These are phyloP conservation scores for Mucor racemosus DNA, from an alignment of 371 early-diverging fungal species.

Conservation along the genomic window DNA sequence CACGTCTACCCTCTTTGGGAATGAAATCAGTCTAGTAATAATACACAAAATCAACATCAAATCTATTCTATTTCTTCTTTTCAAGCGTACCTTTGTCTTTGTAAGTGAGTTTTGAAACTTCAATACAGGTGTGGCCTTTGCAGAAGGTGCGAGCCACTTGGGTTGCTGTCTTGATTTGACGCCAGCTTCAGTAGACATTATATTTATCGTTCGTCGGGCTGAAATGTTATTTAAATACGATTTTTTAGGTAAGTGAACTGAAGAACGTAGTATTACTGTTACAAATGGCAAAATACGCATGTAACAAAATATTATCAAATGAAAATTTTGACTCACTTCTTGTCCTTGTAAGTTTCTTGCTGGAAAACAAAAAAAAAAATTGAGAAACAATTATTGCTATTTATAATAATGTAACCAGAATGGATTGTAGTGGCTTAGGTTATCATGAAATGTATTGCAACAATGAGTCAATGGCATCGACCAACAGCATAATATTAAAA, in stretches of 20 bases:
- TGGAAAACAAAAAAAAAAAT: conserved; percentile 1
- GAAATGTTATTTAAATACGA: background rate
- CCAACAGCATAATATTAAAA: too few species aligned
- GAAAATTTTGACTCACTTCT: conserved; percentile 4
- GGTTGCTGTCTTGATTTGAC: conserved; percentile 47
- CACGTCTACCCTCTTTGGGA: conserved; percentile 77
- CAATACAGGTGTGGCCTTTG: conserved; percentile 46
- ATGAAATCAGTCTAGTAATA: conserved; percentile 82
- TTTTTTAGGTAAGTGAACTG: conserved; percentile 3
- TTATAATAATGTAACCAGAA: background rate
- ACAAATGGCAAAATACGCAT: conserved; percentile 20
- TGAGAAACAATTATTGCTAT: background rate
- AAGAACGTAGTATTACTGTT: conserved; percentile 4
- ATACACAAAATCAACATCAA: background rate
- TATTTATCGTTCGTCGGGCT: background rate
- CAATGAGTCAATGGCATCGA: too few species aligned
- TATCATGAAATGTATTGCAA: background rate
- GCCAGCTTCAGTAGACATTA: conserved; percentile 10
- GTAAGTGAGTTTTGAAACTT: conserved; percentile 81
- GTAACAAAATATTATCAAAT: conserved; percentile 4
- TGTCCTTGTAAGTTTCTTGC: background rate
- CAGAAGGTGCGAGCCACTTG: conserved; percentile 37
- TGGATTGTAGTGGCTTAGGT: background rate
- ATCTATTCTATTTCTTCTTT: background rate
- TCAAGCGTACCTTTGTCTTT: conserved; percentile 61